Evolutionary conservation across 352 stramenopile genomes (phyloP), one percentile per base, ranked within the genome.

Genomic region (Phytophthora fragariae): DNA sequence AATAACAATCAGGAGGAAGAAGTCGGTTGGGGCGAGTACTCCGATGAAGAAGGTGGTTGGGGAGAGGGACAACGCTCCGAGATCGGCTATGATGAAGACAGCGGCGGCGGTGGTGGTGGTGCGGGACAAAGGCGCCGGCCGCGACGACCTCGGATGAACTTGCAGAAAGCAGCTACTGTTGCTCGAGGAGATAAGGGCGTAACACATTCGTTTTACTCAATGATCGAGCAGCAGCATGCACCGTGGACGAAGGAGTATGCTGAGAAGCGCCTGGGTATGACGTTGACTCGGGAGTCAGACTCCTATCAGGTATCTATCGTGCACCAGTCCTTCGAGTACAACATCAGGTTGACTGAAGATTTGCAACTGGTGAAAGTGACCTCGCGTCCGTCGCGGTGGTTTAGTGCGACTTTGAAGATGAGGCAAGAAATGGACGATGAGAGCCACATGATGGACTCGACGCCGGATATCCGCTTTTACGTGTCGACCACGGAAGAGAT

Each of bases 391-490:
- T 83, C 76, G 21, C 84, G 88, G 3, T 95, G 86, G 88, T 91
- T 95, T 61, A 92, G 81, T 54, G 71, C 86, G 17, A 95, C 88
- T 52, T 65, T 95, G 46, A 95, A 95, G 70, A 94, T 94, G 86
- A 84, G 81, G 9, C 86, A 95, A 64, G 88, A 95, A 59, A 76
- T 94, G 41, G 72, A 92, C 24, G 81, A 92, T 27, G 82, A 91
- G 14, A 68, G 37, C 10, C 78, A 80, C 11, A 72, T 41, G 50
- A 92, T 94, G 86, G 88, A 95, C 64, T 68, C 71, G 1, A 95
- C 86, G 6, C 86, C 85, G 0, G 88, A 94, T 52, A 71, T 92
- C 24, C 88, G 88, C 1, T 93, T 88, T 65, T 95, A 95, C 63
- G 88, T 95, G 35, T 91, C 82, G 12, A 85, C 83, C n/a, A 83